Evolutionary conservation across 805 yeast species (phyloP).

Genomic region (Monosporozyma aerobia): DNA sequence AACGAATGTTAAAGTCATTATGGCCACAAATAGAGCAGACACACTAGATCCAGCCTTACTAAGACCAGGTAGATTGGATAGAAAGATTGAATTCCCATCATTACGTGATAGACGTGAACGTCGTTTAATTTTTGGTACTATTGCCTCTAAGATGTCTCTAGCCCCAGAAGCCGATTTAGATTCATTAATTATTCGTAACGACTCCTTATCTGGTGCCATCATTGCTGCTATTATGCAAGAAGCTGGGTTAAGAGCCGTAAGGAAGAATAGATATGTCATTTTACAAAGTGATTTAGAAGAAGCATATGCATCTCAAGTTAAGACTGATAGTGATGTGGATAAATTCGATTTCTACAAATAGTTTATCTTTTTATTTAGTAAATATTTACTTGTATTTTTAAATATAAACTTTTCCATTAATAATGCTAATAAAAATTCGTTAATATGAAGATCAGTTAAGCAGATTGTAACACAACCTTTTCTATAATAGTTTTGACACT

Average conservation of each 20-base stretch:
- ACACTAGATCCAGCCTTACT: conserved; percentile 96
- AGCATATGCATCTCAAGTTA: conserved; percentile 94
- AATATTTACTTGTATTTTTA: not conserved
- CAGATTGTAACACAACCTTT: not conserved
- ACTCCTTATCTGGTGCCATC: conserved; percentile 92
- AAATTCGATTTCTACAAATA: conserved; percentile 95
- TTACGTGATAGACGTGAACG: conserved; percentile 96
- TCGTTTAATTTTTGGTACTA: conserved; percentile 88
- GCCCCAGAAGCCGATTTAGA: conserved; percentile 98
- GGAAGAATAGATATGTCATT: conserved; percentile 95
- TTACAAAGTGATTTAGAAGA: conserved; percentile 94
- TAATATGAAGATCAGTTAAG: not conserved
- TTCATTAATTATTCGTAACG: conserved; percentile 88
- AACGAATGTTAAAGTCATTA: conserved; percentile 90
- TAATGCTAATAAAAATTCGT: not conserved
- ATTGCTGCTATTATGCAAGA: conserved; percentile 99
- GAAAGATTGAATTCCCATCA: conserved; percentile 96
- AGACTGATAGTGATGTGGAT: conserved; percentile 89
- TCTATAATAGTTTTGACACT: not conserved
- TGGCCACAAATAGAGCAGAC: conserved; percentile 99
- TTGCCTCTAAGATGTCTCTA: conserved; percentile 94
- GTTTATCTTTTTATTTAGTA: not conserved
- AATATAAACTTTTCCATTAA: not conserved
- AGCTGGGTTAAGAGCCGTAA: conserved; percentile 96
- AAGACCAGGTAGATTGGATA: conserved; percentile 96